Base-by-base conservation (phyloP, 371 early-diverging fungal genomes). In the Lichtheimia corymbifera region DNA sequence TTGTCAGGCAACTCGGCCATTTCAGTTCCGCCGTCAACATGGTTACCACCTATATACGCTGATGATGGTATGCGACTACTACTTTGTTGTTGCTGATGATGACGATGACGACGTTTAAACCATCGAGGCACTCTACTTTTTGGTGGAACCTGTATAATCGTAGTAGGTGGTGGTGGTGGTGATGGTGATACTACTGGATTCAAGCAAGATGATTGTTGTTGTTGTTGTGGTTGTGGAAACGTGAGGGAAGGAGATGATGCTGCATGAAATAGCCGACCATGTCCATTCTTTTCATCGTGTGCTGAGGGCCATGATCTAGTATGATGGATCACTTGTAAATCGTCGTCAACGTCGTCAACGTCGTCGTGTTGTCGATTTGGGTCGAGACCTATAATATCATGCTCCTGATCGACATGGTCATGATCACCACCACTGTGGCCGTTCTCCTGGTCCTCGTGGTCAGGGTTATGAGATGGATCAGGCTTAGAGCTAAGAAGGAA, bases 401-500 rank as follows among this genome's bases (percentile, higher is more conserved):
- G 47, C 47, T 22, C 47, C 18, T n/a, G 47, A 47, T 18, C 22
- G 18, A 18, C 47, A 47, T n/a, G 18, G 47, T 22, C 47, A 47
- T 47, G 18, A 15, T 22, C 47, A 47, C 14, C 18, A 22, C 22
- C 43, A 60, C 17, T 43, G 49, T 47, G 24, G 17, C 22, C 52
- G 7, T 51, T 24, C 25, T 58, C 47, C 35, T 41, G 35, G 53
- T 50, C 63, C n/a, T 65, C 50, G 45, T 56, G 40, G 14, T 52
- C 58, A 7, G 62, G 45, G 35, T 61, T 63, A 9, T 44, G 53
- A 6, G 71, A 64, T n/a, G 78, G 76, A 45, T 83, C 86, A 7
- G 82, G 79, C 58, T 86, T 86, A 4, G 86, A 80, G 47, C 83
- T 83, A 28, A 86, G 71, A 47, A 86, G 68, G 43, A 60, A 71